A percentile compares a stretch with the other conserved stretches of the same genome.
These are phyloP conservation scores for Globisporangium nunn DNA, from an alignment of 352 stramenopile genomes.

Conservation along the genomic window DNA sequence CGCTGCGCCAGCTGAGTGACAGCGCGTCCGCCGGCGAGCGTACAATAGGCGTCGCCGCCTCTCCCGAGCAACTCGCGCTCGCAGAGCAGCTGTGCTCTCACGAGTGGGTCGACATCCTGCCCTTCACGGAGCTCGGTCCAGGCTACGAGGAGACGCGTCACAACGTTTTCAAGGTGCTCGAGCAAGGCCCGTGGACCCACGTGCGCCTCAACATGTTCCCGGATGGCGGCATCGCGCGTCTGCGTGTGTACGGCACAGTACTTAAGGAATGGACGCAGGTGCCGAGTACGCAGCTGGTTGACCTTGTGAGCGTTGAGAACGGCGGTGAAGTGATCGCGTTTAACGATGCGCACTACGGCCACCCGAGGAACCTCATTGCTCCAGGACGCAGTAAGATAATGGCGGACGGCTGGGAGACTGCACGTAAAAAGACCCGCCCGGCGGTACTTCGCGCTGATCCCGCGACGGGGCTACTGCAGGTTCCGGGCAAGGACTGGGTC, in stretches of 20 bases:
- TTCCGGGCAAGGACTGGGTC: constrained; percentile 88
- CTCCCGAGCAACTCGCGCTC: constrained; percentile 28
- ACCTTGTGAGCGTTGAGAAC: constrained; percentile 81
- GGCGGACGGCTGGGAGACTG: constrained; percentile 93
- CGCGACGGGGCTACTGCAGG: constrained; percentile 38
- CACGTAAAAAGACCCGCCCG: constrained; percentile 83
- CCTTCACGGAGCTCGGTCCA: constrained; percentile 36
- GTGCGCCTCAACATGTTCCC: constrained; percentile 91
- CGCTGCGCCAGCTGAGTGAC: constrained; percentile 34
- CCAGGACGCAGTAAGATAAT: constrained; percentile 86
- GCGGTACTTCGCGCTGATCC: constrained; percentile 48
- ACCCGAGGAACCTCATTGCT: constrained; percentile 90
- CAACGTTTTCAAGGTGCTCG: constrained; percentile 68
- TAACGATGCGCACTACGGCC: constrained; percentile 93
- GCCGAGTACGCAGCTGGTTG: constrained; percentile 41
- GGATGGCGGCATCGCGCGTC: constrained; percentile 88
- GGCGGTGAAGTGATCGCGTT: constrained; percentile 85
- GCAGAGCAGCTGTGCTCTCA: constrained; percentile 41
- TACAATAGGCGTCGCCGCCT: constrained; percentile 45
- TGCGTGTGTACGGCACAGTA: constrained; percentile 78
- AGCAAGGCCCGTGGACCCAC: constrained; percentile 70
- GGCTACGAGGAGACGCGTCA: constrained; percentile 86
- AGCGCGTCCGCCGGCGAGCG: constrained; percentile 32
- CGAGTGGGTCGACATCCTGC: constrained; percentile 64
- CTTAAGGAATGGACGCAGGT: constrained; percentile 58